Evolutionary conservation across 345 rosid species (phyloP), one percentile per base, ranked within the genome.

Genomic region (Gossypium turneri): DNA sequence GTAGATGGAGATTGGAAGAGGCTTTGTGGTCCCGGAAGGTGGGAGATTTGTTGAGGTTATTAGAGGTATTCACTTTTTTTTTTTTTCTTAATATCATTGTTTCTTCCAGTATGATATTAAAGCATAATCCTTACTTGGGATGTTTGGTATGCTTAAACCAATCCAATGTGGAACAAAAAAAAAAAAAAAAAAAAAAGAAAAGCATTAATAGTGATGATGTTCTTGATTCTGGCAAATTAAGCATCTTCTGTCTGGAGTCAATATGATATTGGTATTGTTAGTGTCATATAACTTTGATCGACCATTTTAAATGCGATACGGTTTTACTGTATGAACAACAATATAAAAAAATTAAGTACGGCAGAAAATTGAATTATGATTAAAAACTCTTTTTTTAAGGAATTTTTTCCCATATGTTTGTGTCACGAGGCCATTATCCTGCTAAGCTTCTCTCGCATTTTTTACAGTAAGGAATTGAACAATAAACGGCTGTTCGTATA

Each of bases 31-130:
- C 64, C 72, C 56, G 38, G 56, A 47, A 47, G 56, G 72, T 47
- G 2, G 56, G 72, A 67, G 72, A 67, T 67, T 67, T 67, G 20
- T 67, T 47, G 72, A 25, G 72, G 41, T 13, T 67, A 47, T 67
- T 67, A 67, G 55, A 7, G 34, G 50, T 12, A 20, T 22, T 44
- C 52, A 12, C 41, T 22, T 45, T 58, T 11, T 12, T 22, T 22
- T 9, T 24, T 9, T 24, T 58, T 25, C 13, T 58, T 24, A 58
- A 24, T 58, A 58, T 58, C 15, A 22, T 58, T 58, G 62, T 24
- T 58, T 58, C 62, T 58, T 59, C 41, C 12, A 59, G 64, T 1
- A 24, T 59, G 64, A 25, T 25, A 59, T 59, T 24, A 59, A 59
- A 59, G 34, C n/a, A 20, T 59, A 34, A 59, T 25, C 13, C 17